Base-by-base conservation (phyloP, 2,329 filamentous ascomycete genomes). In the Phaeophleospora eucalypticola region DNA sequence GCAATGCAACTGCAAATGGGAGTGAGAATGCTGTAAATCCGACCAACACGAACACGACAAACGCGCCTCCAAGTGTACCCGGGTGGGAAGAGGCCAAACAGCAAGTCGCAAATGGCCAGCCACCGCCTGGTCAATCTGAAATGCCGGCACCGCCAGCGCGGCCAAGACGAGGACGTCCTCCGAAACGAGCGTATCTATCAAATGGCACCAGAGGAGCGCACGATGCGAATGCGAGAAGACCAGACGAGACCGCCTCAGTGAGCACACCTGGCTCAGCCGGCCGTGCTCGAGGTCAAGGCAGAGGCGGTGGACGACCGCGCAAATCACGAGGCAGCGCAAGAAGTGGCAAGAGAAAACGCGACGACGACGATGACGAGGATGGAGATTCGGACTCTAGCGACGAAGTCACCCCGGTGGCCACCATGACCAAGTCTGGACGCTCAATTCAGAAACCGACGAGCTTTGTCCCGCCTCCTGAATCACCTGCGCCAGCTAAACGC, bases 341-440 rank as follows among this genome's bases (percentile, higher is more conserved):
- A 35, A 59, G 61, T 19, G 64, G 58, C 54, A 68, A 61, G 54
- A 50, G 67, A 36, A 68, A 68, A 48, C 58, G 65, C 36, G 58
- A 59, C 34, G 63, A 65, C 17, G 57, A 65, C 40, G 68, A 70
- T 42, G 70, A 69, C 2, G 69, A 69, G 9, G 68, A 68, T 32
- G 65, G 46, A 9, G 51, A 42, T 9, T 59, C 61, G 3, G 59
- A 59, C 36, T 63, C 61, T 35, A 59, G 57, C 24, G 61, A 63
- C 41, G 69, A 74, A 39, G 74, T 78, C 52, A 78, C 77, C 7
- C 74, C 76, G 16, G 70, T 79, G 15, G 76, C 79, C 3, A 86
- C 81, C 21, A 82, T 79, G 62, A 89, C 86, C 8, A 87, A 88
- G 62, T 90, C 85, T 16, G 87, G 87, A 32, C 79, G 87, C 51